phyloP scores from a whole-genome alignment of 148 eudicot genomes.

The Diospyros lotus region DNA sequence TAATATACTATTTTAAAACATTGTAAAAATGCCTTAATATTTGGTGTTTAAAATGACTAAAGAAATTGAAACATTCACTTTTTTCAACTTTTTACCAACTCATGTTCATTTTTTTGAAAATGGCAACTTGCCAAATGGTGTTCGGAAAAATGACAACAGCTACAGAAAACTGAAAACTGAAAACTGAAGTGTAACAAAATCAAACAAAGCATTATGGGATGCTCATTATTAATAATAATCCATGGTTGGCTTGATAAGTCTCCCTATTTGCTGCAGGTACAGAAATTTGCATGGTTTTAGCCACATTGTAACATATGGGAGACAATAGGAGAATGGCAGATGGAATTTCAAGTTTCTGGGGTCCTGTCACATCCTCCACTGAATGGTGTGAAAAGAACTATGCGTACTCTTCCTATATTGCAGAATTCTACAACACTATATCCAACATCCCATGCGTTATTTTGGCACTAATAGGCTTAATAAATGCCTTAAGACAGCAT shows the following conservation, averaged over 20 bases:
- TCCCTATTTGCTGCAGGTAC: constrained; percentile 16
- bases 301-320: constrained; percentile 6
- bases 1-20: no score
- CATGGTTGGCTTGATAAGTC: background rate
- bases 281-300: background rate
- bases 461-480: constrained; percentile 52
- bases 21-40: no score
- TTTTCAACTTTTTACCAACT: no score
- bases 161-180: no score
- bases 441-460: constrained; percentile 51
- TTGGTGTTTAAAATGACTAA: no score
- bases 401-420: constrained; percentile 46
- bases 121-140: no score
- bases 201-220: no score
- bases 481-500: constrained; percentile 46
- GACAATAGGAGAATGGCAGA: constrained; percentile 27
- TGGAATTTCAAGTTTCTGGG: constrained; percentile 46
- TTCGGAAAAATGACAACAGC: no score
- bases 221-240: no score
- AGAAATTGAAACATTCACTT: no score
- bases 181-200: no score
- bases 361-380: constrained; percentile 45
- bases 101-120: no score
- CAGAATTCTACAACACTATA: constrained; percentile 55
- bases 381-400: constrained; percentile 62